These are phyloP conservation scores for Leishmania gerbilli DNA, from an alignment of 208 protist species.

Conservation along the genomic window DNA sequence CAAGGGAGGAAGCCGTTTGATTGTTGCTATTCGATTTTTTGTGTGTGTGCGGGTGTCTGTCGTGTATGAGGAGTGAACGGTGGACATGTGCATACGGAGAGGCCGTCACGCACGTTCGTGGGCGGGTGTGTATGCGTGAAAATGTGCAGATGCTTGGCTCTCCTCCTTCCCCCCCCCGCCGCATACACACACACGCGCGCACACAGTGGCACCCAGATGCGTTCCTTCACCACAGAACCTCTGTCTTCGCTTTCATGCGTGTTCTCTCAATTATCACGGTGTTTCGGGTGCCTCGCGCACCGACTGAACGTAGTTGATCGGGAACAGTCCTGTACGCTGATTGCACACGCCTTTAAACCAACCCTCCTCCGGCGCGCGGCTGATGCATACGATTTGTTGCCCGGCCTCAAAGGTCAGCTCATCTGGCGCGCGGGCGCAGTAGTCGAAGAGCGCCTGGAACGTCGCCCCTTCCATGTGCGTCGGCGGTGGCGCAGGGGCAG, in stretches of 20 bases:
- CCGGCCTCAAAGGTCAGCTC: slow-evolving; percentile 85
- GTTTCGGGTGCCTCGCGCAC: slow-evolving; percentile 8
- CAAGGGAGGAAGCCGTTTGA: no score
- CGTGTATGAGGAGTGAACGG: not conserved
- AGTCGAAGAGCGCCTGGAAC: slow-evolving; percentile 74
- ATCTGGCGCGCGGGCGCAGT: slow-evolving; percentile 79
- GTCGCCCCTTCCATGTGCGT: slow-evolving; percentile 68
- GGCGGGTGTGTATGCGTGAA: not conserved
- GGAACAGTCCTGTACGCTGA: slow-evolving; percentile 88
- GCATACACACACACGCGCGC: not conserved
- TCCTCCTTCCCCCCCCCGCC: no score
- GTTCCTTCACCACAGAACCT: not conserved
- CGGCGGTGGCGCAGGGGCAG: slow-evolving; percentile 13
- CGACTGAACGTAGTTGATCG: slow-evolving; percentile 85
- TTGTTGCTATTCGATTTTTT: not conserved
- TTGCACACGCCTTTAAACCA: slow-evolving; percentile 91
- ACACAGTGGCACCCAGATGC: not conserved
- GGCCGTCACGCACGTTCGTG: not conserved
- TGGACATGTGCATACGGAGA: not conserved
- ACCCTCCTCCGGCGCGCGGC: slow-evolving; percentile 80
- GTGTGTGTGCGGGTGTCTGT: not conserved
- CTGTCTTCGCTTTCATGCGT: not conserved
- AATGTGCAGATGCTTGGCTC: not conserved
- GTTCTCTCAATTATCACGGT: not conserved
- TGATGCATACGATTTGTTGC: slow-evolving; percentile 80